These are phyloP conservation scores for Stephanodiscus minutulus DNA, from an alignment of 108 stramenopile species.

Conservation along the genomic window DNA sequence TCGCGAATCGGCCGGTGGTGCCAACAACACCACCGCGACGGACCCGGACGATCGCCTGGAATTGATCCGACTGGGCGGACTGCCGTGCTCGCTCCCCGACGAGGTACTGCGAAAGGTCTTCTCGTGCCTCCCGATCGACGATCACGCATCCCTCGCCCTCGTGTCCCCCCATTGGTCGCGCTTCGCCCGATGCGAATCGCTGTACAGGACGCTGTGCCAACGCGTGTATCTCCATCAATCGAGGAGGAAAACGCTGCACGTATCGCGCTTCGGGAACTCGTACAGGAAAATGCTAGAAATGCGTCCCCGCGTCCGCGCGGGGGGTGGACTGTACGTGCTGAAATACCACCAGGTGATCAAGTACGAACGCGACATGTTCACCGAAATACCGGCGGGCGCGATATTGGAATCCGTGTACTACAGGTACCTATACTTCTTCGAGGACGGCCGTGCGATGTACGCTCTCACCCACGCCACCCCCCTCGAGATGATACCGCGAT, in stretches of 20 bases:
- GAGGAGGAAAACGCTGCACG: conserved; percentile 66
- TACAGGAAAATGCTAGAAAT: conserved; percentile 77
- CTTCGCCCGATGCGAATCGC: conserved; percentile 72
- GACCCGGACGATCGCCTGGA: conserved; percentile 52
- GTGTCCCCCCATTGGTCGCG: conserved; percentile 81
- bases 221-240: conserved; percentile 76
- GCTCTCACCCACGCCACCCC: conserved; percentile 70
- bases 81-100: conserved; percentile 65
- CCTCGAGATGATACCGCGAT: conserved; percentile 73
- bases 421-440: conserved; percentile 79
- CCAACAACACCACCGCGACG: conserved; percentile 5
- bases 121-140: conserved; percentile 67
- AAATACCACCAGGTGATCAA: conserved; percentile 56
- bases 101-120: conserved; percentile 76
- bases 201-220: conserved; percentile 72
- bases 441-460: conserved; percentile 82
- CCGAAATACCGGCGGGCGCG: conserved; percentile 80
- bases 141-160: conserved; percentile 61
- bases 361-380: conserved; percentile 88
- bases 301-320: conserved; percentile 75
- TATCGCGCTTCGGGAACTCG: conserved; percentile 62
- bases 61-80: conserved; percentile 57
- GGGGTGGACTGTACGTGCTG: conserved; percentile 76
- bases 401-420: conserved; percentile 78
- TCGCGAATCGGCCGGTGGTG: neutral